Conservation (phyloP, 1,139 yeast genomes). For the Hyphopichia pseudoburtonii region DNA sequence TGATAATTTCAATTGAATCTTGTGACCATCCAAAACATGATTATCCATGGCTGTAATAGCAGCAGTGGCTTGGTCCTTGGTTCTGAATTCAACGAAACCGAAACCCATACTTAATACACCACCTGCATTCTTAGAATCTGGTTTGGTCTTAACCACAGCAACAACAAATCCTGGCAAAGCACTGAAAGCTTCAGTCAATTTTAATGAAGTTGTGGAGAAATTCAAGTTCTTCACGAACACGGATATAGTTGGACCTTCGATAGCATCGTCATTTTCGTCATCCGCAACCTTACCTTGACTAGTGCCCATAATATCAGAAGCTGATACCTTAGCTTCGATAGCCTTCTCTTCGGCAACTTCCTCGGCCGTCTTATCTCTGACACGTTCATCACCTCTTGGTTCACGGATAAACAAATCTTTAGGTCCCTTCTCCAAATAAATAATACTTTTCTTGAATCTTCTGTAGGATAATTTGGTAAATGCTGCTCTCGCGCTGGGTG, state of each 20-base stretch:
- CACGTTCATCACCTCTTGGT: conserved; percentile 41
- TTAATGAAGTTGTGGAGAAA: conserved; percentile 68
- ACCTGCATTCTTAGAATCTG: conserved; percentile 75
- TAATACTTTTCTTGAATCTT: conserved; percentile 79
- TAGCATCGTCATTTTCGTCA: conserved; percentile 32
- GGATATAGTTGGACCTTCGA: conserved; percentile 76
- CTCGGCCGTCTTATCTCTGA: conserved; percentile 12
- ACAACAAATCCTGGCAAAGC: conserved; percentile 75
- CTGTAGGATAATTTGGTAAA: conserved; percentile 85
- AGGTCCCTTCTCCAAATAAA: conserved; percentile 94
- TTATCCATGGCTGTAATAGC: conserved; percentile 81
- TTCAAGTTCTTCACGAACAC: conserved; percentile 90
- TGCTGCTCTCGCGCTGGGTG: conserved; percentile 85
- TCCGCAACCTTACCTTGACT: conserved; percentile 12
- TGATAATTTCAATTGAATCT: conserved; percentile 82
- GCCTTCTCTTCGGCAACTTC: conserved; percentile 25
- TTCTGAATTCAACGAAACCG: conserved; percentile 85
- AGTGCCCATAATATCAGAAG: conserved; percentile 26
- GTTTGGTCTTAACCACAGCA: conserved; percentile 84
- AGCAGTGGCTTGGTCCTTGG: conserved; percentile 72
- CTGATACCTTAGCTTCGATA: conserved; percentile 32
- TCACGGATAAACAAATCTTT: conserved; percentile 69
- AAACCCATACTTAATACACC: conserved; percentile 88
- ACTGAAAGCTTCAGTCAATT: conserved; percentile 62
- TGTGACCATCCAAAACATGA: conserved; percentile 82